Evolutionary conservation across 352 stramenopile genomes (phyloP).

Genomic region (Pythium periplocum): DNA sequence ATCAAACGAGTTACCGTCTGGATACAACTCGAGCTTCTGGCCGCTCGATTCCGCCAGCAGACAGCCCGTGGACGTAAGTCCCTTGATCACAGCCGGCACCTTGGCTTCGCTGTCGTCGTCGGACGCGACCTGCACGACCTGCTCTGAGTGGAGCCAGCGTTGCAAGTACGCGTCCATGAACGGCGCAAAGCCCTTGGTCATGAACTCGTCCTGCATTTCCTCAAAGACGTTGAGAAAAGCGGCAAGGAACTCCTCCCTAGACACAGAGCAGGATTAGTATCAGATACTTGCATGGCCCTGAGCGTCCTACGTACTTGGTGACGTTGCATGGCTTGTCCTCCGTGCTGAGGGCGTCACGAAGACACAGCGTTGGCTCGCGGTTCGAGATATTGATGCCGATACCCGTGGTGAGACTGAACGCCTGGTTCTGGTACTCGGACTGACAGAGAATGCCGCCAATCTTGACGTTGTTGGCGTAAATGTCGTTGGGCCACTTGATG

Average conservation of each 20-base stretch:
- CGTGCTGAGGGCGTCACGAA: constrained; percentile 76
- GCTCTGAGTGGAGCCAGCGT: constrained; percentile 82
- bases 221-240: constrained; percentile 87
- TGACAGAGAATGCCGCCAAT: constrained; percentile 89
- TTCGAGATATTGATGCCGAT: constrained; percentile 90
- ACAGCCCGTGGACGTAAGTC: constrained; percentile 71
- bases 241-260: constrained; percentile 80
- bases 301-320: constrained; percentile 55
- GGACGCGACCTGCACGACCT: constrained; percentile 73
- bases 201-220: constrained; percentile 79
- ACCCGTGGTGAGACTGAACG: constrained; percentile 83
- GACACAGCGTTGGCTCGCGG: constrained; percentile 75
- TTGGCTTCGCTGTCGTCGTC: constrained; percentile 31
- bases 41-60: constrained; percentile 64
- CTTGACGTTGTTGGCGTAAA: constrained; percentile 87
- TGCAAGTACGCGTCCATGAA: constrained; percentile 81
- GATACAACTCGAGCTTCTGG: constrained; percentile 79
- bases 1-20: constrained; percentile 88
- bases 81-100: constrained; percentile 65
- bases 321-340: constrained; percentile 49
- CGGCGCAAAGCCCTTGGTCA: constrained; percentile 74
- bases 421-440: constrained; percentile 74
- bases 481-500: constrained; percentile 93
- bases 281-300: too few relatives aligned
- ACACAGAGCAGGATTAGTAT: not conserved